Base-by-base conservation (phyloP, 306 rosid species). In the Mimosa bimucronata region DNA sequence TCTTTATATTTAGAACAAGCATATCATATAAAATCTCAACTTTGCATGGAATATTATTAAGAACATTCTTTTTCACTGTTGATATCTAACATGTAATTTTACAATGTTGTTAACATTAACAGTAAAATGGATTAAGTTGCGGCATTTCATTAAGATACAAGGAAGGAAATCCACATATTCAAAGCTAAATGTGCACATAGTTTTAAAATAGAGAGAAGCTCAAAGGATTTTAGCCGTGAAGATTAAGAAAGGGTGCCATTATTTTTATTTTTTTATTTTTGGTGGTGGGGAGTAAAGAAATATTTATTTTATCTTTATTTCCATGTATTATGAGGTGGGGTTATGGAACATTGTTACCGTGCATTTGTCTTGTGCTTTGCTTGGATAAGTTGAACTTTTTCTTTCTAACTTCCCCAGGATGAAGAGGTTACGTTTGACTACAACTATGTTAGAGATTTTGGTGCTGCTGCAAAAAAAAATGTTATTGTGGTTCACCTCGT, bases 391-490 rank as follows among this genome's bases (percentile, higher is more conserved):
- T 71, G 61, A 71, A 48, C 62, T 18, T 29, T n/a, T 58, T 60
- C 37, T 60, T 30, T 77, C 73, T 62, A 71, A 84, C 79, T 84
- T 78, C 55, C 61, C 71, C 90, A 96, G 99, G 99, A 88, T 82
- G 99, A 71, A 71, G 75, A 71, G 42, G 40, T 45, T 40, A 96
- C 99, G 30, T 96, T 96, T 81, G 98, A 96, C 88, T 96, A 96
- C 94, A 96, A 96, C 87, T 96, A 90, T 79, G 99, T 93, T 57
- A 96, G 99, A 90, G 98, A 91, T 73, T 91, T 93, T 80, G 99
- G 99, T 70, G 99, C 99, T 67, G 99, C 99, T 86, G 99, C 99
- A n/a, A n/a, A 71, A 93, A 93, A 90, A 93, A 90, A 83, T 96
- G 99, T 81, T 78, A 91, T 76, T 96, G 99, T 82, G 90, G 94